Percentiles rank a stretch among this genome's conserved stretches.
These are phyloP conservation scores for Sclerotinia subarctica DNA, from an alignment of 2,329 filamentous ascomycete species.

Conservation along the genomic window DNA sequence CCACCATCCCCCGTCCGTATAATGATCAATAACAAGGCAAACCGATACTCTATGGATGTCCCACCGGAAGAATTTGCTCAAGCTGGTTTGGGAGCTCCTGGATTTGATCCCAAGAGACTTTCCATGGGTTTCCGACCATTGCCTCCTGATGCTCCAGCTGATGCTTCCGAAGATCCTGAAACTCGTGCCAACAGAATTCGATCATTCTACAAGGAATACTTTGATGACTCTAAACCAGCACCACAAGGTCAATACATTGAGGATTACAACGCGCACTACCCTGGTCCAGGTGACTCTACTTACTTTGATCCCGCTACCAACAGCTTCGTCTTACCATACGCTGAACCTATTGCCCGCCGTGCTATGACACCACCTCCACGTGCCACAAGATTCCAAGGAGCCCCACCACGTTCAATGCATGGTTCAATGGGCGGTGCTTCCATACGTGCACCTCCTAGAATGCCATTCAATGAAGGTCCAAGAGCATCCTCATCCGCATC, in stretches of 20 bases:
- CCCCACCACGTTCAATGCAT: constrained; percentile 43
- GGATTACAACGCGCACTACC: constrained; percentile 69
- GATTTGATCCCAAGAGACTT: constrained; percentile 54
- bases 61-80: constrained; percentile 40
- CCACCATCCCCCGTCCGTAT: constrained; percentile 44
- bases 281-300: constrained; percentile 52
- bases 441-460: constrained; percentile 38
- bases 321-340: constrained; percentile 74
- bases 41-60: constrained; percentile 40
- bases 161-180: constrained; percentile 82
- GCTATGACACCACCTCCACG: constrained; percentile 92
- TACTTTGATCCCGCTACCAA: constrained; percentile 36
- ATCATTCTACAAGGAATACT: constrained; percentile 99
- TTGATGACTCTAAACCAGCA: constrained; percentile 70
- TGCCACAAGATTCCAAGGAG: constrained; percentile 41
- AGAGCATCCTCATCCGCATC: constrained; percentile 65
- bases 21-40: constrained; percentile 26
- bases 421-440: constrained; percentile 49
- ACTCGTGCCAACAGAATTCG: constrained; percentile 92
- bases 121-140: constrained; percentile 77
- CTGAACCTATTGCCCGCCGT: constrained; percentile 79
- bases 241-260: constrained; percentile 61
- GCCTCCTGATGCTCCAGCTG: constrained; percentile 72
- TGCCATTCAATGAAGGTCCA: constrained; percentile 46
- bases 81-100: constrained; percentile 52